Evolutionary conservation across 441 rosid genomes (phyloP).

Genomic region (Macaranga tanarius): DNA sequence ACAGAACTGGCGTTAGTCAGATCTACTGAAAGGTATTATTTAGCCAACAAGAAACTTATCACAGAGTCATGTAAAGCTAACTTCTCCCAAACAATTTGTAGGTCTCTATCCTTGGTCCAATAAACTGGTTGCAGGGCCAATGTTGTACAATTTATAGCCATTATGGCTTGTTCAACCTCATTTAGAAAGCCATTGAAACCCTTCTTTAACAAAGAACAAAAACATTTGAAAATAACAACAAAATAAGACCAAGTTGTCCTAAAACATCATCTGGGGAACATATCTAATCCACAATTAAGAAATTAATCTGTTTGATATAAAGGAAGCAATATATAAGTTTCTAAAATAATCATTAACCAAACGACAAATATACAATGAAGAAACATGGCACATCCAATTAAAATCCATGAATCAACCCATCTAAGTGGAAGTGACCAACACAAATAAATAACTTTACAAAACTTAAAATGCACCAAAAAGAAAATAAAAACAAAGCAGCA

Average conservation of each 20-base stretch:
- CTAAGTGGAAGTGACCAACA: neutral
- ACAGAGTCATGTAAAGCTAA: conserved; percentile 23
- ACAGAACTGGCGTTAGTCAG: conserved; percentile 26
- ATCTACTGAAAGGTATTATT: conserved; percentile 18
- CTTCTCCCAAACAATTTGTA: conserved; percentile 13
- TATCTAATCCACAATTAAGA: neutral
- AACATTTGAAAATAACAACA: neutral
- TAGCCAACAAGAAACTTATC: conserved; percentile 20
- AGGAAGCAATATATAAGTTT: neutral
- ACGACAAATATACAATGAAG: neutral
- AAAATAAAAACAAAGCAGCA: neutral
- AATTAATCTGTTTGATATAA: neutral
- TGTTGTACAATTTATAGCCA: conserved; percentile 51
- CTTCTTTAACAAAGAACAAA: no score
- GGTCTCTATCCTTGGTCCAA: conserved; percentile 25
- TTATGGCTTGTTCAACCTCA: conserved; percentile 9
- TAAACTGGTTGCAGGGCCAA: conserved; percentile 25
- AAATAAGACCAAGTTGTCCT: neutral
- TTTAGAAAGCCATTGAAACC: no score
- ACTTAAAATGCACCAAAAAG: neutral
- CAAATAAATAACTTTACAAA: neutral
- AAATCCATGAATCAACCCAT: neutral
- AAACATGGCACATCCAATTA: neutral
- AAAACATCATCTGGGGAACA: neutral
- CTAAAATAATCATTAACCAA: neutral